Conservation (phyloP, 78 protist genomes). For the Speleostelium caveatum region DNA sequence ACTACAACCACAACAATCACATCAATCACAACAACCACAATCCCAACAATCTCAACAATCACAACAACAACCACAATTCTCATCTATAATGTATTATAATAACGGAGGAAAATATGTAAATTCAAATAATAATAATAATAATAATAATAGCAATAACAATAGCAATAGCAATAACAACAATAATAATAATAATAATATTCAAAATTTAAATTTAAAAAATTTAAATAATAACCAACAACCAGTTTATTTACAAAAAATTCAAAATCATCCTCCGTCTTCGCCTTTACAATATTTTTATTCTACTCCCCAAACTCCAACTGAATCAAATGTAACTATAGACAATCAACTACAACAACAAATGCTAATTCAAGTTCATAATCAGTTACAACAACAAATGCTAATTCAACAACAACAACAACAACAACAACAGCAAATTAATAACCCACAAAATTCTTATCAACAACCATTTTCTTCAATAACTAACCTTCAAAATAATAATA, state of each 20-base stretch:
- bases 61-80: not conserved
- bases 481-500: not conserved
- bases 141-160: not conserved
- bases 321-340: not conserved
- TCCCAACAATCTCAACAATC: too few relatives aligned
- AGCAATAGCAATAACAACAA: not conserved
- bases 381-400: not conserved
- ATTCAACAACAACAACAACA: not conserved
- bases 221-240: not conserved
- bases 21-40: too few relatives aligned
- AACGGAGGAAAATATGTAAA: too few relatives aligned
- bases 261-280: not conserved
- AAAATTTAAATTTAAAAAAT: not conserved
- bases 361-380: not conserved
- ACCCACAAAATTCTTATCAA: not conserved
- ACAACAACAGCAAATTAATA: not conserved
- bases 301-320: not conserved
- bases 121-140: too few relatives aligned
- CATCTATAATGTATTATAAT: not conserved
- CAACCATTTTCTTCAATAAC: not conserved
- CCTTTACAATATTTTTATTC: too few relatives aligned
- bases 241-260: not conserved
- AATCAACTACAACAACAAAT: not conserved
- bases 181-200: too few relatives aligned
- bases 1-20: too few relatives aligned